Base-by-base conservation (phyloP, 1,284 basidiomycete genomes). In the Moniliophthora roreri region DNA sequence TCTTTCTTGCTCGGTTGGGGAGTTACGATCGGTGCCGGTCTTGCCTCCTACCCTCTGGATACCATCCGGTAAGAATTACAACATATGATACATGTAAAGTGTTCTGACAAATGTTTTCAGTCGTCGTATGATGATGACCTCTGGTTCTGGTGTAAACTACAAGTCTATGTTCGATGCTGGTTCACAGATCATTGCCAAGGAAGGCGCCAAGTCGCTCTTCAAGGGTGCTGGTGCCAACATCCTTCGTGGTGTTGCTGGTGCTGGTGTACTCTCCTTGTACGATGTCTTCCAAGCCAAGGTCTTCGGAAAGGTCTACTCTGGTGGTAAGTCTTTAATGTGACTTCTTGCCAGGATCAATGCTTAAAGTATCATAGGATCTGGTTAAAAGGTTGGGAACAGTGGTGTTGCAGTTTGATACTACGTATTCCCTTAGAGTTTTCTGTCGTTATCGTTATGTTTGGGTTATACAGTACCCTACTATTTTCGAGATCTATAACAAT, bases 211-310 rank as follows among this genome's bases (percentile, higher is more conserved):
- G 72, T 95, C 93, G 34, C 81, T 96, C 67, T 94, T 94, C 86
- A 93, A 93, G 84, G 93, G 91, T 79, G 93, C 94, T 68, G 94
- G 92, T 84, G 94, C 94, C 73, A 96, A 97, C 82, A 95, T 96
- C 64, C 91, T 97, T 67, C 94, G 94, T 89, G 93, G 95, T 86
- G 91, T 96, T 69, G 95, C 94, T 67, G 95, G 94, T 79, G 94
- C 95, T 75, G 94, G 94, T 93, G 95, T 96, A 62, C 76, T 97
- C 67, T 94, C 94, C 39, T 79, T 95, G 58, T 94, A 94, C 74
- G 92, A 96, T 85, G 91, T 95, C 78, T 85, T 95, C 70, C 94
- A 96, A 75, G 75, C 88, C 69, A 69, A 94, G 64, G 76, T 94
- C 79, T 95, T 95, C 77, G 93, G 93, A 84, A 95, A 94, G 84